Evolutionary conservation across 129 eudicot genomes (phyloP), one percentile per base, ranked within the genome.

Genomic region (Sambucus nigra): DNA sequence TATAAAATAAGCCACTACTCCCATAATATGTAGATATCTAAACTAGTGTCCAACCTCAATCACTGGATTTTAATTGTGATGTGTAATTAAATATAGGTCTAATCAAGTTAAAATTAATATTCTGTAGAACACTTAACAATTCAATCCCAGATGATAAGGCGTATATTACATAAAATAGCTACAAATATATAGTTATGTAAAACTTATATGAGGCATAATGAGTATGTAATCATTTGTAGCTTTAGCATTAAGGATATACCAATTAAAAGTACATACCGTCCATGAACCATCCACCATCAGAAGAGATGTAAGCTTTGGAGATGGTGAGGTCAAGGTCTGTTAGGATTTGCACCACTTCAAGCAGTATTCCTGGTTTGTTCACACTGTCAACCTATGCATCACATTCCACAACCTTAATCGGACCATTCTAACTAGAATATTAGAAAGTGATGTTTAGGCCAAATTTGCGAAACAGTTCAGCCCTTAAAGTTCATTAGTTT

Each of bases 241-340:
- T 29, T 4, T 29, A 29, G 35, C 1, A 40, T 40, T 13, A 40
- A 1, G 46, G n/a, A 40, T 5, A 14, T 40, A 13, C 15, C 3
- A 40, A 13, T 13, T 10, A 40, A 26, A 25, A 33, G 45, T 23
- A 24, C 80, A 53, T 77, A 87, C 96, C 94, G 59, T 87, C 96
- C 96, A 87, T 87, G 77, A 87, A 87, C 96, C 96, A 87, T 59
- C 89, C 94, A 13, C 96, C 96, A 59, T 87, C 96, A 57, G 96
- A 87, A 52, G 94, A 83, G 39, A 87, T 67, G 68, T 87, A 87
- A 2, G 96, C 96, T 77, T 83, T 87, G 60, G 94, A 76, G 41
- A 87, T 87, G 61, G 68, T 74, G 64, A 87, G 94, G 65, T 87
- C 96, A 44, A 87, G 89, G 69, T 87, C 96, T 13, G 96, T 63